Conservation (phyloP, 2,329 filamentous ascomycete species). For the Cytospora piceicola region DNA sequence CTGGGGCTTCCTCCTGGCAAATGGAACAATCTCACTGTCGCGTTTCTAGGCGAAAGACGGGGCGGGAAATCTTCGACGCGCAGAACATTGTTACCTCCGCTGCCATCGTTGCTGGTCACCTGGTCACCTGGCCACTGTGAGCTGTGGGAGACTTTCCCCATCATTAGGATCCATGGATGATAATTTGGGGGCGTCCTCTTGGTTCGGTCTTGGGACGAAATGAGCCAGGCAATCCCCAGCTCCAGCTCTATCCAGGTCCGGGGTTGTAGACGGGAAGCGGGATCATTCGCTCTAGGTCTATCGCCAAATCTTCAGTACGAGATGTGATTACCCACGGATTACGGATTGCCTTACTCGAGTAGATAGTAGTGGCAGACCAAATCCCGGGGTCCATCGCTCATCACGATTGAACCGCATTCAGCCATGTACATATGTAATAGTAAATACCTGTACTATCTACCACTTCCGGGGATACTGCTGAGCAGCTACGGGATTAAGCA, state of each 20-base stretch:
- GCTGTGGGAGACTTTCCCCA: background rate
- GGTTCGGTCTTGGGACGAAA: slow-evolving; percentile 17
- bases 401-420: slow-evolving; percentile 12
- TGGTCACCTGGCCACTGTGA: background rate
- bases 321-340: slow-evolving; percentile 22
- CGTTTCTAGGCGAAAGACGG: slow-evolving; percentile 30
- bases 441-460: no score
- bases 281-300: slow-evolving; percentile 21
- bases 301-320: slow-evolving; percentile 27
- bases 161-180: background rate
- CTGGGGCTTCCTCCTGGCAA: background rate
- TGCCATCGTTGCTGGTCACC: background rate
- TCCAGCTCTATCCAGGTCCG: slow-evolving; percentile 14
- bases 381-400: slow-evolving; percentile 15
- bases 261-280: slow-evolving; percentile 12
- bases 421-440: background rate
- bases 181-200: slow-evolving; percentile 19
- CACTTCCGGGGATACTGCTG: background rate
- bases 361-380: slow-evolving; percentile 8
- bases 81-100: background rate
- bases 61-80: slow-evolving; percentile 28
- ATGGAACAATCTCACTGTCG: background rate
- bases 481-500: no score
- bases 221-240: slow-evolving; percentile 6
- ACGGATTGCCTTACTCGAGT: slow-evolving; percentile 3